phyloP scores from a whole-genome alignment of 768 basidiomycete genomes.

The Aureoboletus auriporus region DNA sequence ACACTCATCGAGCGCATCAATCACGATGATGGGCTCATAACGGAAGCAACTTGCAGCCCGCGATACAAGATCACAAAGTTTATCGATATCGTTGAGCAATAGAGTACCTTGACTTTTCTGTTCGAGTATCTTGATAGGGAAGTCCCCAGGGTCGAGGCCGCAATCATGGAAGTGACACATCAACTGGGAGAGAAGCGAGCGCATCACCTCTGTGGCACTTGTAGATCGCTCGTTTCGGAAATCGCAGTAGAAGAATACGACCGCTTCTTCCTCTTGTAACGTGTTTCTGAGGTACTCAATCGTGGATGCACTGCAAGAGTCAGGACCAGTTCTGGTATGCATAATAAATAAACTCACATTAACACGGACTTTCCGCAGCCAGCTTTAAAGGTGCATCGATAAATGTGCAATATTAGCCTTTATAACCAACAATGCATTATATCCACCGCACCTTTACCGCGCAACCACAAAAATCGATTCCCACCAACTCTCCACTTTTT shows the following conservation, averaged over 20 bases:
- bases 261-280: background rate
- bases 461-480: background rate
- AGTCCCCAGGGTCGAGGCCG: no score
- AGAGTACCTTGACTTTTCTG: no score
- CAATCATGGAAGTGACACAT: background rate
- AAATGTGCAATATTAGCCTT: no score
- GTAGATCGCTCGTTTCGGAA: background rate
- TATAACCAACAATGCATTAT: no score
- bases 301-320: background rate
- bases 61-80: no score
- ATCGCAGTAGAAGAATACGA: constrained; percentile 5
- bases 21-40: background rate
- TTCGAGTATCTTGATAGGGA: no score
- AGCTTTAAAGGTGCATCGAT: no score
- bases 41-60: no score
- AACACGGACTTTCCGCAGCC: background rate
- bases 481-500: background rate
- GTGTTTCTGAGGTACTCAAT: background rate
- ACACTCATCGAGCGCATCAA: constrained; percentile 10
- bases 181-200: background rate
- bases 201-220: background rate
- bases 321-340: no score
- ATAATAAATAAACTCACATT: no score
- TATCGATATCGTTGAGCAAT: no score
- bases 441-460: background rate